A percentile compares a stretch with the other conserved stretches of the same genome.
phyloP scores from a whole-genome alignment of 164 flowering plant genomes.

The Taxillus chinensis region DNA sequence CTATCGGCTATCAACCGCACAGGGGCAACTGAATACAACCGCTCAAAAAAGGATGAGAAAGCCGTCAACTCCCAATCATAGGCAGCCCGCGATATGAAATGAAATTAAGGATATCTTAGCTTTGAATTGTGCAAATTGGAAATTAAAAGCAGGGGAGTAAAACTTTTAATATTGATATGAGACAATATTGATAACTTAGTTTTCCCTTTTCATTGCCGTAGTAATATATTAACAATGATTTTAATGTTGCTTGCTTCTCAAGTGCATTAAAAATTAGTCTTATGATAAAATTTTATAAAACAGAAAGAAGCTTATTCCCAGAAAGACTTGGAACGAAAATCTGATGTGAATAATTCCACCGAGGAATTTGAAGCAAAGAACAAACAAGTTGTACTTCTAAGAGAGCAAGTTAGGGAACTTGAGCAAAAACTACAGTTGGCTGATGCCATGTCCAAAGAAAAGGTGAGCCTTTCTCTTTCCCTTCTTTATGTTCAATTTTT shows the following conservation, averaged over 20 bases:
- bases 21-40: no score
- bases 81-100: no score
- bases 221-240: no score
- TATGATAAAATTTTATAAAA: slow-evolving; percentile 8
- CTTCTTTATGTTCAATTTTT: not conserved
- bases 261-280: not conserved
- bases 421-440: slow-evolving; percentile 46
- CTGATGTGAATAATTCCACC: slow-evolving; percentile 16
- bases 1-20: no score
- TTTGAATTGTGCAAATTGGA: no score
- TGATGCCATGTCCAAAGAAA: slow-evolving; percentile 33
- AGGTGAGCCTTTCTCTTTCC: slow-evolving; percentile 23
- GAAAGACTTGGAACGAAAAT: slow-evolving; percentile 41
- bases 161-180: no score
- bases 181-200: no score
- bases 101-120: no score
- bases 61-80: no score
- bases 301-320: slow-evolving; percentile 54
- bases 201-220: no score
- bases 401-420: slow-evolving; percentile 53
- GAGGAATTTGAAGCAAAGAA: slow-evolving; percentile 61
- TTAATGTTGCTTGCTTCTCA: not conserved
- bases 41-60: no score
- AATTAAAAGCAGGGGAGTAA: no score
- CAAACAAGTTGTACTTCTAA: slow-evolving; percentile 30